Evolutionary conservation across 2,329 filamentous ascomycete species (phyloP).

Genomic region (Colletotrichum musae): DNA sequence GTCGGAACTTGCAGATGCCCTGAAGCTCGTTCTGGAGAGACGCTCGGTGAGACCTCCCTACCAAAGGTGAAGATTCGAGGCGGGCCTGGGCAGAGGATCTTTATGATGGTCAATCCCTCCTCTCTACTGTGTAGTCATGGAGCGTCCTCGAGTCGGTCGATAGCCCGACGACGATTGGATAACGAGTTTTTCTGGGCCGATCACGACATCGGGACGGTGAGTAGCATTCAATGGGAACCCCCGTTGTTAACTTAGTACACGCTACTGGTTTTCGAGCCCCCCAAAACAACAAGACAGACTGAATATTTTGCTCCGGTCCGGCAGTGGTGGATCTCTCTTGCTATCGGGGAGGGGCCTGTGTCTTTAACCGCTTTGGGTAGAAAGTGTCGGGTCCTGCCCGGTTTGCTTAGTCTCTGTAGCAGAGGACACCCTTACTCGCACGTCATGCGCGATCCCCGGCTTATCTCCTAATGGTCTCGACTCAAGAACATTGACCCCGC

Average conservation of each 20-base stretch:
- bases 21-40: not conserved
- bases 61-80: not conserved
- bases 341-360: conserved; percentile 33
- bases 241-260: not conserved
- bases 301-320: conserved; percentile 15
- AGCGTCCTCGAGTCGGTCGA: not conserved
- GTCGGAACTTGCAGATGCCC: not conserved
- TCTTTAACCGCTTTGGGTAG: conserved; percentile 24
- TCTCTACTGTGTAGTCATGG: not conserved
- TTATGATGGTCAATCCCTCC: conserved; percentile 7
- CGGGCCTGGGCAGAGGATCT: conserved; percentile 18
- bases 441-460: not conserved
- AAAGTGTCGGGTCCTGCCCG: conserved; percentile 25
- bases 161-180: conserved; percentile 22
- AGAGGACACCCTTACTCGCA: conserved; percentile 11
- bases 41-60: conserved; percentile 14
- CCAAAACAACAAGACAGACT: not conserved
- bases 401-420: not conserved
- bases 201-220: conserved; percentile 34
- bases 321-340: not conserved
- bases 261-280: not conserved
- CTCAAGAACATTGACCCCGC: conserved; percentile 15
- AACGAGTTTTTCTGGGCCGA: conserved; percentile 38
- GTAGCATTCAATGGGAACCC: not conserved
- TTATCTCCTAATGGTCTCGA: conserved; percentile 6